Base-by-base conservation (phyloP, 2,329 filamentous ascomycete genomes). In the Moelleriella libera region DNA sequence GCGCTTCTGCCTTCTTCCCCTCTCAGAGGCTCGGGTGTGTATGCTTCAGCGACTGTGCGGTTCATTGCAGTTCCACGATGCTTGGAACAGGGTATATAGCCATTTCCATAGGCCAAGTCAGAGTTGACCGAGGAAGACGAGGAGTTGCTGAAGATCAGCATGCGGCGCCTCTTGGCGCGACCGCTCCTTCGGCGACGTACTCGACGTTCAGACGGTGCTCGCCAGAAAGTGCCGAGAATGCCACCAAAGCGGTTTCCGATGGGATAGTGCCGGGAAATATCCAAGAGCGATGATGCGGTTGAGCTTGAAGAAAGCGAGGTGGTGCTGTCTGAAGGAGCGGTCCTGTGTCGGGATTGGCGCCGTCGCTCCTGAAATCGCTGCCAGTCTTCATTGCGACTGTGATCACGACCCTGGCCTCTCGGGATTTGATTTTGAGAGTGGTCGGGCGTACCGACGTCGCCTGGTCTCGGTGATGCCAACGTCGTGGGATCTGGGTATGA, bases 81-180 rank as follows among this genome's bases (percentile, higher is more conserved):
- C 51, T 60, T 63, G 7, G 55, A 49, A 37, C 64, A 63, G 51
- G 70, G 70, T 44, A 76, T 66, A 52, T 74, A 82, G 12, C 78
- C 80, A 47, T 66, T 71, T 8, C 82, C 81, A 58, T 84, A 85
- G 8, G 81, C 81, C 50, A 85, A 64, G 57, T 86, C 82, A 21
- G 75, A 77, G 60, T 83, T 79, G 47, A 83, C 69, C 1, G 80
- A 83, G 0, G 80, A 83, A 2, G 78, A 82, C 1, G 80, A 85
- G 2, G 76, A 81, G 55, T 80, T 83, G 47, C 60, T 69, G 54
- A 79, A 73, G 48, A 71, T 74, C 41, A 81, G 69, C 47, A 83
- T 71, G 49, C 77, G 71, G 40, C 69, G 69, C 52, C 66, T 69
- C 53, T 68, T 70, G 48, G 69, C 70, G 53, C 69, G 65, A 21